These are phyloP conservation scores for Debaryomycetaceae sp. DNA, from an alignment of 1,139 yeast genomes.

Conservation along the genomic window DNA sequence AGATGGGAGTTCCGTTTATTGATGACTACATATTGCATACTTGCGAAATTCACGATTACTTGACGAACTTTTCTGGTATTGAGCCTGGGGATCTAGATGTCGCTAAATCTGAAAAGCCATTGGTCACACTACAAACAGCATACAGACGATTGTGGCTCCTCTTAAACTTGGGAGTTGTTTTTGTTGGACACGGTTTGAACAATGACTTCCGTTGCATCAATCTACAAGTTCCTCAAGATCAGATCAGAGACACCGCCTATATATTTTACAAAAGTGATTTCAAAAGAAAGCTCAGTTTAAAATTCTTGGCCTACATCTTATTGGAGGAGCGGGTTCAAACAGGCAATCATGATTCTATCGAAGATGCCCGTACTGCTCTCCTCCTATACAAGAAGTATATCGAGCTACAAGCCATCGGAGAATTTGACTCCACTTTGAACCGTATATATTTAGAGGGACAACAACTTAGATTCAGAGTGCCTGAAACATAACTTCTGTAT, in stretches of 20 bases:
- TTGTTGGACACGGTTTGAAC: constrained; percentile 91
- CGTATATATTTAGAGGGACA: constrained; percentile 76
- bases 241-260: constrained; percentile 86
- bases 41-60: constrained; percentile 72
- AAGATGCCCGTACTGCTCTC: constrained; percentile 90
- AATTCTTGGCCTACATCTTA: constrained; percentile 80
- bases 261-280: constrained; percentile 69
- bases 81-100: constrained; percentile 90
- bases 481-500: constrained; percentile 16
- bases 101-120: constrained; percentile 54
- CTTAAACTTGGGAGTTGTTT: constrained; percentile 82
- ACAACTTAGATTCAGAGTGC: constrained; percentile 40
- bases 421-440: constrained; percentile 59
- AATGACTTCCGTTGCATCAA: constrained; percentile 94
- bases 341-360: constrained; percentile 95
- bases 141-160: constrained; percentile 87
- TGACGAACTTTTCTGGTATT: constrained; percentile 90
- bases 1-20: constrained; percentile 76
- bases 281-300: constrained; percentile 77
- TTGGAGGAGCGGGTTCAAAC: constrained; percentile 77
- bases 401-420: constrained; percentile 55
- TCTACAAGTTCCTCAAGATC: constrained; percentile 77
- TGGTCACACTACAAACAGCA: constrained; percentile 81
- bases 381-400: constrained; percentile 69
- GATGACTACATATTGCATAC: constrained; percentile 88